Conservation (phyloP, 768 basidiomycete species). For the Botryobasidium botryosum region DNA sequence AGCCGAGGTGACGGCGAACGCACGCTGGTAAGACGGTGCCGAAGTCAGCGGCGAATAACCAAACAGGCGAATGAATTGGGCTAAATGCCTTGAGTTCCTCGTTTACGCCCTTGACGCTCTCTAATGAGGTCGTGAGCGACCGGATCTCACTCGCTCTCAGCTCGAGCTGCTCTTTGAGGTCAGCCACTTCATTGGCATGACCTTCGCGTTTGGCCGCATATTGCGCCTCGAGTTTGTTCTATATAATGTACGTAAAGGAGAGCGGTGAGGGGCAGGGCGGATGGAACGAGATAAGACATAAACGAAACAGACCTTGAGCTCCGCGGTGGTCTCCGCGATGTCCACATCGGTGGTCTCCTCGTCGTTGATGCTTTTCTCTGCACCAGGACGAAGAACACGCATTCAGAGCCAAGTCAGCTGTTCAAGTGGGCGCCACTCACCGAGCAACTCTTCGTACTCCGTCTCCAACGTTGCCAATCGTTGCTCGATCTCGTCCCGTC, state of each 20-base stretch:
- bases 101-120: constrained; percentile 88
- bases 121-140: constrained; percentile 67
- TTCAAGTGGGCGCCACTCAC: constrained; percentile 28
- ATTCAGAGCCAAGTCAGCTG: constrained; percentile 10
- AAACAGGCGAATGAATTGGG: neutral
- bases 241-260: constrained; percentile 8
- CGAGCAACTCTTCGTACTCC: constrained; percentile 93
- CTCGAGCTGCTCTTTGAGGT: constrained; percentile 84
- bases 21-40: constrained; percentile 57
- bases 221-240: constrained; percentile 91
- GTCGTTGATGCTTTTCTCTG: constrained; percentile 84
- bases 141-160: constrained; percentile 69
- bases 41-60: no score
- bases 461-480: constrained; percentile 67
- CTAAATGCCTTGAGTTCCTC: constrained; percentile 81
- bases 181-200: constrained; percentile 62
- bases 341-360: constrained; percentile 76
- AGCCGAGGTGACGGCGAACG: constrained; percentile 91
- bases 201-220: constrained; percentile 87
- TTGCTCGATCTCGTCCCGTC: constrained; percentile 76
- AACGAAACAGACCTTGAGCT: constrained; percentile 55
- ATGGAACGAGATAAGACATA: constrained; percentile 13
- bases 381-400: constrained; percentile 10
- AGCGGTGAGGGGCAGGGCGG: constrained; percentile 8
- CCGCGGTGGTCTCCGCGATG: constrained; percentile 67